Base-by-base conservation (phyloP, 768 basidiomycete species). In the Mycena amicta region DNA sequence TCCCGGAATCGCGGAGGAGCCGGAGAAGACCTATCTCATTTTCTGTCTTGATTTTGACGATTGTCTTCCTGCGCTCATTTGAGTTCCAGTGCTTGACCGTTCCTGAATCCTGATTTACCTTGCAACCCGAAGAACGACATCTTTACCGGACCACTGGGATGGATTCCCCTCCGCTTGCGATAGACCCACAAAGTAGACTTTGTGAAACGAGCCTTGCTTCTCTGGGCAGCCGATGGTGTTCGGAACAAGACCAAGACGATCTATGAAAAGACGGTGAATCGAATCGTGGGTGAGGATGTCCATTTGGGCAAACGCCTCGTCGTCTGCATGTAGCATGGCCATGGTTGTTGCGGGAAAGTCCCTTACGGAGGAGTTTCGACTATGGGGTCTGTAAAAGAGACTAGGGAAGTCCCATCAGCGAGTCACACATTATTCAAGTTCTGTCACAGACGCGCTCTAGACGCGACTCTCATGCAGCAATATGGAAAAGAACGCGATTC, bases 401-500 rank as follows among this genome's bases (percentile, higher is more conserved):
- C n/a, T n/a, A n/a, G n/a, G n/a, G n/a, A n/a, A n/a, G n/a, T n/a
- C n/a, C n/a, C n/a, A n/a, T n/a, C n/a, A n/a, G 18, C 33, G 18
- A 37, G 33, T 37, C 11, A 37, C 33, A 18, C 11, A 18, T 37
- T 18, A 8, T 37, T 8, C 18, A 18, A 37, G 11, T 37, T n/a
- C 18, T 37, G 33, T 37, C 11, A 37, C 33, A 18, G 18, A 37
- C 33, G 33, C 33, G 33, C 33, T 45, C 43, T 16, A 45, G 27
- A 49, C 23, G 47, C 47, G 27, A 12, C 26, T 8, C 11, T 12
- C 22, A 64, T 60, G 59, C 58, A 57, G 46, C 62, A 64, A 50
- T 84, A 84, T 65, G 79, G 80, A 12, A 82, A 78, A 65, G 83
- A 82, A 61, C 82, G 81, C 60, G 81, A 79, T 41, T 67, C 68